Evolutionary conservation across 2,329 filamentous ascomycete species (phyloP), one percentile per base, ranked within the genome.

Genomic region (Cladosporium cucumerinum): DNA sequence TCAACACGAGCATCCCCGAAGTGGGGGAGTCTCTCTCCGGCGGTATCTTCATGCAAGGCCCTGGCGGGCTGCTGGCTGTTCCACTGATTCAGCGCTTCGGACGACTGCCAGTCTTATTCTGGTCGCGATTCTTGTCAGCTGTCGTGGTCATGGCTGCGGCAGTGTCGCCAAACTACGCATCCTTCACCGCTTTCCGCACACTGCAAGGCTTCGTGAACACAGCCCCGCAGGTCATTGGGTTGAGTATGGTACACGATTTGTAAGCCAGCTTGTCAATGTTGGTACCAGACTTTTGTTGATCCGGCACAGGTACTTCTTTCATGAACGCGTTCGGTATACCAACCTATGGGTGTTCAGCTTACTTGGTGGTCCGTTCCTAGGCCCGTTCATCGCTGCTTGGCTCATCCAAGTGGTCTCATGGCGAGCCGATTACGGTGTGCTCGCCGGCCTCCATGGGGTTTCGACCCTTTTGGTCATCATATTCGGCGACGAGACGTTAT

Each of bases 291-390:
- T n/a, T n/a, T n/a, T n/a, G n/a, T n/a, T n/a, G n/a, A n/a, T n/a
- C n/a, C n/a, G n/a, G n/a, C n/a, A n/a, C n/a, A n/a, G n/a, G n/a
- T n/a, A n/a, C 68, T 77, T 70, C 70, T 77, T 77, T 67, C 74
- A 77, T 54, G 75, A 77, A 61, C 75, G 74, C 52, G 73, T 75
- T 2, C 68, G 75, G 7, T 76, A 75, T 57, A 72, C 76, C 63
- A 75, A 74, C 23, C 71, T 77, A 57, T 76, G 74, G 74, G 69
- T 70, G 30, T 66, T 72, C 11, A 72, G 71, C 62, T 71, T 75
- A 51, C 65, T 73, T 8, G 63, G 65, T 14, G 65, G 64, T 14
- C 66, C 66, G 10, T 66, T 61, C 49, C 16, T 68, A 3, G 66
- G 66, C 1, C 66, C 66, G 11, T 68, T 68, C 54, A 25, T 74